Evolutionary conservation across 202 grass and related monocot species (phyloP), one percentile per base, ranked within the genome.

Genomic region (Miscanthus sacchariflorus): DNA sequence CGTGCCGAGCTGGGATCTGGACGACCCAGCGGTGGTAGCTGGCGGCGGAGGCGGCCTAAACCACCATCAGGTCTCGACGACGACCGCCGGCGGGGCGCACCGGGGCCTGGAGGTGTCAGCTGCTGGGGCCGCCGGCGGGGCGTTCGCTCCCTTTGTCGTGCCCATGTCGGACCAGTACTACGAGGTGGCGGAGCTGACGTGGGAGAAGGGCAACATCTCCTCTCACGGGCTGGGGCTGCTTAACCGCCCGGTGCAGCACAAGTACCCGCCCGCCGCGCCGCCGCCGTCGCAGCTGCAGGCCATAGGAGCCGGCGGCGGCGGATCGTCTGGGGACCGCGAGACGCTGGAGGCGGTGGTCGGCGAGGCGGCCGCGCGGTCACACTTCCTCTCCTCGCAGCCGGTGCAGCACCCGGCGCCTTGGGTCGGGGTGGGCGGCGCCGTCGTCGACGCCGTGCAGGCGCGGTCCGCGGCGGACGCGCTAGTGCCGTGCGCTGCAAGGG

Each of bases 271-370:
- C 38, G 17, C 84, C 18, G 23, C 82, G 49, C 19, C 63, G 36
- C 0, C 82, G 49, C 6, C 56, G 42, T 21, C 83, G 72, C 12
- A 87, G 38, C 79, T 90, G 85, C 82, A 85, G 28, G 66, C 64
- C 80, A 87, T 94, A 36, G 84, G 78, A 67, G 84, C 74, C 0
- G 38, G 43, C 2, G 50, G 6, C 12, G 42, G 33, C 42, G 50
- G 7, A 17, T 25, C 61, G 13, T 10, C 27, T 10, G 72, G 77
- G 9, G 86, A 90, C 80, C 86, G 43, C 6, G 93, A 93, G 85
- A 99, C 90, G 19, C 89, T 99, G 10, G 97, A 99, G 85, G 91
- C 91, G 2, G 91, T 99, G 38, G 97, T 99, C 12, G 88, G 94
- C 18, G 93, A 97, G 84, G 94, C 94, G 28, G 91, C 82, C 76